phyloP scores from a whole-genome alignment of 139 green algal species.

The Pedinophyceae sp. region DNA sequence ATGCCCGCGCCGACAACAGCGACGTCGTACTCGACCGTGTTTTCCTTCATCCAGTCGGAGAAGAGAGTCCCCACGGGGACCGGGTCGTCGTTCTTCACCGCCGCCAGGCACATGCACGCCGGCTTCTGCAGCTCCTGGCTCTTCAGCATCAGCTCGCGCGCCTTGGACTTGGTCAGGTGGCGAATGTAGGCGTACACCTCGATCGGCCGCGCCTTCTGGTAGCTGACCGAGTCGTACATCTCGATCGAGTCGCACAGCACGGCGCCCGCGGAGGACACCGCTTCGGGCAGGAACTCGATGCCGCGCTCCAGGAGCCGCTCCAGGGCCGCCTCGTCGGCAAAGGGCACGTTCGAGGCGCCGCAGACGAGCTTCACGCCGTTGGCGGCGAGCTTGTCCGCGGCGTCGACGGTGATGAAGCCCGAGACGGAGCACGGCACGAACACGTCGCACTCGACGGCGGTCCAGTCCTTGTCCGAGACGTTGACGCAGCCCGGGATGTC shows the following conservation, averaged over 20 bases:
- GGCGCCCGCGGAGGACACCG: slow-evolving; percentile 4
- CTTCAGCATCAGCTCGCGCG: background rate
- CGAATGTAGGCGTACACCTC: slow-evolving; percentile 5
- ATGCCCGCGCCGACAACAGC: slow-evolving; percentile 7
- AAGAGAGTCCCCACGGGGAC: background rate
- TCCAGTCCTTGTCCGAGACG: slow-evolving; percentile 2
- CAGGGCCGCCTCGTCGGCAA: background rate
- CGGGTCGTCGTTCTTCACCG: background rate
- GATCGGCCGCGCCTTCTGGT: background rate
- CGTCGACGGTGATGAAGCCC: slow-evolving; percentile 5
- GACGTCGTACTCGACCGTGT: background rate
- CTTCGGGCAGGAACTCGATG: slow-evolving; percentile 7
- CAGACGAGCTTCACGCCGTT: background rate
- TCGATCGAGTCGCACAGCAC: slow-evolving; percentile 6
- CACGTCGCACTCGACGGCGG: background rate
- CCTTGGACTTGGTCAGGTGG: background rate
- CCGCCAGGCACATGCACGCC: background rate
- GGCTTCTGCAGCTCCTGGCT: background rate
- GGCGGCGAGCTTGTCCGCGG: background rate
- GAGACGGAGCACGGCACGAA: slow-evolving; percentile 1
- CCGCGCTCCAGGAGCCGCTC: background rate
- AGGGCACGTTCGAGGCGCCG: slow-evolving; percentile 9
- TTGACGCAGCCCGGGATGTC: slow-evolving; percentile 8
- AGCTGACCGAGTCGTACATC: background rate
- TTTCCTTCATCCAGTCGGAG: background rate